These are phyloP conservation scores for Saccharomyces kudriavzevii DNA, from an alignment of 805 yeast species.

Conservation along the genomic window DNA sequence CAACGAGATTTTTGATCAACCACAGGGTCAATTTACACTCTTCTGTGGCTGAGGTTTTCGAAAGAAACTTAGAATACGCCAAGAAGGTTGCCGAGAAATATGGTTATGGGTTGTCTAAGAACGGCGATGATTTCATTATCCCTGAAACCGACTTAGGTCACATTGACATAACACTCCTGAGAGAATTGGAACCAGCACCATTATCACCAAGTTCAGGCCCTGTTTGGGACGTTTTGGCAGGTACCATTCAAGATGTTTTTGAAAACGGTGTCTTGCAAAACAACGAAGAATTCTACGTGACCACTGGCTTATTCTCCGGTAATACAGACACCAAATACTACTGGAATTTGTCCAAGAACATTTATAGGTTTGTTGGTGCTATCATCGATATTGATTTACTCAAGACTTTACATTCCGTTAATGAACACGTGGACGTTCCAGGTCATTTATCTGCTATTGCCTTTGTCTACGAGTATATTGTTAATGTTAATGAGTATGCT, in stretches of 20 bases:
- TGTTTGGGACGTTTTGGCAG: conserved; percentile 40
- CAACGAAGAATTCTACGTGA: conserved; percentile 26
- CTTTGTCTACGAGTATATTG: conserved; percentile 44
- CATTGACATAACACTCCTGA: conserved; percentile 19
- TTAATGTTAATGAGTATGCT: conserved; percentile 24
- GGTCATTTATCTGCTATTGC: conserved; percentile 55
- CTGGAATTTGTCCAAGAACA: conserved; percentile 47
- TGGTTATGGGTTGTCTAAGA: conserved; percentile 37
- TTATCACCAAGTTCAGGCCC: conserved; percentile 30
- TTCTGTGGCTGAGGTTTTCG: conserved; percentile 35
- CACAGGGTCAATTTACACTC: conserved; percentile 59
- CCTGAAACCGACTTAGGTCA: conserved; percentile 25
- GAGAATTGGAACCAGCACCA: conserved; percentile 34
- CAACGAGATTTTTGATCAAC: conserved; percentile 45
- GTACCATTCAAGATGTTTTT: conserved; percentile 47
- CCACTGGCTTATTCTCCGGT: conserved; percentile 48
- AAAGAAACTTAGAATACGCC: conserved; percentile 33
- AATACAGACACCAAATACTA: conserved; percentile 58
- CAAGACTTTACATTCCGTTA: conserved; percentile 49
- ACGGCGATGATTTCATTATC: conserved; percentile 16
- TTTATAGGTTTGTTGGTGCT: conserved; percentile 40
- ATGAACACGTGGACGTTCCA: conserved; percentile 48
- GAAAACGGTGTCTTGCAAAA: conserved; percentile 38
- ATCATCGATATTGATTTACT: conserved; percentile 11
- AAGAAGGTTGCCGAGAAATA: conserved; percentile 38